Evolutionary conservation across 1,284 basidiomycete species (phyloP).

Genomic region (Apiotrichum laibachii): DNA sequence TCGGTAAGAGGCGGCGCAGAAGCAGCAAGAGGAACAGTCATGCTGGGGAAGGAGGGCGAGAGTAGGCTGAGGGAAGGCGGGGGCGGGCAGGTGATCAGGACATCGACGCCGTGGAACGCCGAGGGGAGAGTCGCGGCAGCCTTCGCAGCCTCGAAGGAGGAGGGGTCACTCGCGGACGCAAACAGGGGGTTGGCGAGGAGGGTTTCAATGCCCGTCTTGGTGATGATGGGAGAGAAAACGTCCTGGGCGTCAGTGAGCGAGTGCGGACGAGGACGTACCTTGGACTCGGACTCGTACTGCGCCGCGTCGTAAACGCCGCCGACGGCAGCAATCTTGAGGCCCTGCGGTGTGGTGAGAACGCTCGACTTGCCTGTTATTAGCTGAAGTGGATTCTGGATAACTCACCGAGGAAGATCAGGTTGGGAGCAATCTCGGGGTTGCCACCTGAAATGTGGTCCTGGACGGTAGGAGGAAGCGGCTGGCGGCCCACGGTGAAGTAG

Average conservation of each 20-base stretch:
- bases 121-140: constrained; percentile 59
- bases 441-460: constrained; percentile 71
- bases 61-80: constrained; percentile 67
- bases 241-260: constrained; percentile 54
- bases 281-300: constrained; percentile 51
- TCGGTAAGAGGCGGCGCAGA: constrained; percentile 66
- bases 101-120: constrained; percentile 65
- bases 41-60: constrained; percentile 57
- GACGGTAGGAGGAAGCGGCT: constrained; percentile 67
- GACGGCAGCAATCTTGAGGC: constrained; percentile 78
- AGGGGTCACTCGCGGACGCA: constrained; percentile 41
- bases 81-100: constrained; percentile 77
- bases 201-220: constrained; percentile 67
- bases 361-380: constrained; percentile 70
- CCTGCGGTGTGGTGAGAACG: constrained; percentile 74
- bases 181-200: constrained; percentile 56
- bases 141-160: constrained; percentile 67
- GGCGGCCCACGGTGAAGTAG: constrained; percentile 84
- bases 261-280: neutral
- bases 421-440: constrained; percentile 68
- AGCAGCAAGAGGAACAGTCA: constrained; percentile 53
- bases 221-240: constrained; percentile 66
- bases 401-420: constrained; percentile 77
- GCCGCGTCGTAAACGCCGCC: constrained; percentile 71
- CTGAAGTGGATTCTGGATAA: neutral